These are phyloP conservation scores for Colletotrichum spaethianum DNA, from an alignment of 2,329 filamentous ascomycete genomes.

Conservation along the genomic window DNA sequence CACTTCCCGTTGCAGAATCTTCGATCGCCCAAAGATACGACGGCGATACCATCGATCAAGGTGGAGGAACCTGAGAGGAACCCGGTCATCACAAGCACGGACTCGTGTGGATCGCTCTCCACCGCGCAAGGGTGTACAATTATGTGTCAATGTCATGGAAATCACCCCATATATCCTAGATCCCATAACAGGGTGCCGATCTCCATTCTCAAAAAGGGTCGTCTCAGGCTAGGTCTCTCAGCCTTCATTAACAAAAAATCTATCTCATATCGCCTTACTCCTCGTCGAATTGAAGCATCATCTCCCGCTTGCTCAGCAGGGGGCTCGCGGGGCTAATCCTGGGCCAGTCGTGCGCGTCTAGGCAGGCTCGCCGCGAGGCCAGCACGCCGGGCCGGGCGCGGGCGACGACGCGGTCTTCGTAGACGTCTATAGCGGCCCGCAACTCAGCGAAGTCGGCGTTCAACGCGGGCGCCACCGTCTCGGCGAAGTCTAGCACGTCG, in stretches of 20 bases:
- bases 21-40: no score
- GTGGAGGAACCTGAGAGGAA: no score
- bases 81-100: slow-evolving; percentile 18
- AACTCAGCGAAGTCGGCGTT: slow-evolving; percentile 38
- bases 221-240: no score
- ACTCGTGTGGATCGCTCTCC: slow-evolving; percentile 26
- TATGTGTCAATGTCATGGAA: slow-evolving; percentile 19
- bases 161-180: slow-evolving; percentile 1
- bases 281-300: slow-evolving; percentile 51
- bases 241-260: no score
- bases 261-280: slow-evolving; percentile 36
- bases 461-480: slow-evolving; percentile 47
- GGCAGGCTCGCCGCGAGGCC: slow-evolving; percentile 65
- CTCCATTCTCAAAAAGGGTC: slow-evolving; percentile 8
- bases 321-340: slow-evolving; percentile 55
- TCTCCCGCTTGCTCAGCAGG: slow-evolving; percentile 55
- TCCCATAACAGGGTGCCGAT: slow-evolving; percentile 26
- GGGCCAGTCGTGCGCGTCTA: slow-evolving; percentile 69
- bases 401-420: slow-evolving; percentile 60
- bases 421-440: slow-evolving; percentile 53
- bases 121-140: slow-evolving; percentile 8
- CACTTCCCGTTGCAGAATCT: slow-evolving; percentile 14
- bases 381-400: slow-evolving; percentile 63
- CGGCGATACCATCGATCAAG: slow-evolving; percentile 14
- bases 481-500: slow-evolving; percentile 63